These are phyloP conservation scores for Eucalyptus paniculata DNA, from an alignment of 345 rosid genomes.

Conservation along the genomic window DNA sequence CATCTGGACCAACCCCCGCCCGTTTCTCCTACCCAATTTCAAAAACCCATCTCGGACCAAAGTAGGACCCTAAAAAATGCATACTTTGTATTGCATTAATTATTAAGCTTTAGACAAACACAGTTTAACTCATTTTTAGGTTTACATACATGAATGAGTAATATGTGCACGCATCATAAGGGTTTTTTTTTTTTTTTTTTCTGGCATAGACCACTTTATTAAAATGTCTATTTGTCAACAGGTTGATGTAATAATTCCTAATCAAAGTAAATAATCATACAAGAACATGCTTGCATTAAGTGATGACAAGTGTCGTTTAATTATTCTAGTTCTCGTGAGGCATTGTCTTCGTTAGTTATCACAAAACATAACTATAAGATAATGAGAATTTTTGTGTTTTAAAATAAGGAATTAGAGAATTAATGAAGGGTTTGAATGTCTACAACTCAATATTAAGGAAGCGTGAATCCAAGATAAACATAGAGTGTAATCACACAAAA, in stretches of 20 bases:
- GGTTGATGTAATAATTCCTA: not conserved
- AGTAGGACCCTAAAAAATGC: not conserved
- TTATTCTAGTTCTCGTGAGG: not conserved
- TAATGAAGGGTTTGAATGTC: not conserved
- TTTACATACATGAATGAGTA: not conserved
- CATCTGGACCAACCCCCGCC: not conserved
- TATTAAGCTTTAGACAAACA: not conserved
- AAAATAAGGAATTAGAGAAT: not conserved
- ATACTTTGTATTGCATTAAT: not conserved
- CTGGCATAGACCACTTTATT: accelerated
- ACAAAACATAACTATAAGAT: accelerated
- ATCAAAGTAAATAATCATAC: not conserved
- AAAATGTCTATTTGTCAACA: accelerated
- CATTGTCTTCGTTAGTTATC: not conserved
- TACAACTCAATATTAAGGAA: not conserved
- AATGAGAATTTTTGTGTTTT: not conserved
- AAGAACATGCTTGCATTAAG: not conserved
- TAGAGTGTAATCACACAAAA: not conserved
- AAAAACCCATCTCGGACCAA: not conserved
- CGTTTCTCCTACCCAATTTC: not conserved
- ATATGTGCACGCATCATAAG: not conserved
- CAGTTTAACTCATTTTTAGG: not conserved
- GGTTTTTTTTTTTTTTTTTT: not conserved
- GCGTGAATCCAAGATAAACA: accelerated
- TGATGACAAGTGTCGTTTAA: not conserved